phyloP scores from a whole-genome alignment of 176 grass and related monocot species.

The Tillandsia fasciculata region DNA sequence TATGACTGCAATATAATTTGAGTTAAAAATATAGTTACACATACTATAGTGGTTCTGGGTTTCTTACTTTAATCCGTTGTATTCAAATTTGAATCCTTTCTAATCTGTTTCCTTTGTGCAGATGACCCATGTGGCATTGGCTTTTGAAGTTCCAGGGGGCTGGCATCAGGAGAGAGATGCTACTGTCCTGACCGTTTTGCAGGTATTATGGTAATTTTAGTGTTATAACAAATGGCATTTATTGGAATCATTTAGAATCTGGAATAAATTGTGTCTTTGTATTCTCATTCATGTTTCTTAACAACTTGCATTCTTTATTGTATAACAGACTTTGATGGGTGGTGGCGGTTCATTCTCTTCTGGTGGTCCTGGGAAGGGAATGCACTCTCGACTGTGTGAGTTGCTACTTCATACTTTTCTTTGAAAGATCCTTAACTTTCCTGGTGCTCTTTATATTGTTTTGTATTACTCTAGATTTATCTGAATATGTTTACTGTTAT shows the following conservation, averaged over 20 bases:
- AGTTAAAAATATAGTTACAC: neutral
- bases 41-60: slow-evolving; percentile 1
- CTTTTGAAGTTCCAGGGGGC: slow-evolving; percentile 85
- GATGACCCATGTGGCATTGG: slow-evolving; percentile 73
- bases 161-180: slow-evolving; percentile 76
- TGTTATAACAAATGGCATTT: neutral
- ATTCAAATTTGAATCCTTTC: neutral
- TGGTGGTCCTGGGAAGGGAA: slow-evolving; percentile 96
- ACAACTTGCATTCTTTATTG: neutral
- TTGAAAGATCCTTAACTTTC: neutral
- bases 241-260: neutral
- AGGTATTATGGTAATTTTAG: slow-evolving; percentile 27
- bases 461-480: neutral
- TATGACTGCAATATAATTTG: neutral
- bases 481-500: neutral
- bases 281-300: neutral
- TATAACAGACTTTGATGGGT: slow-evolving; percentile 77
- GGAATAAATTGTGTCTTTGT: neutral
- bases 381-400: slow-evolving; percentile 98
- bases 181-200: slow-evolving; percentile 62
- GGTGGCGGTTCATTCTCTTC: slow-evolving; percentile 93
- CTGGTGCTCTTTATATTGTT: neutral
- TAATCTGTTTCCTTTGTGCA: slow-evolving; percentile 27
- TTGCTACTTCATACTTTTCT: neutral
- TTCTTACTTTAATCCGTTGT: slow-evolving; percentile 7